Percentiles rank a stretch among this genome's conserved stretches.
Evolutionary conservation across 768 basidiomycete species (phyloP).

Genomic region (Phlebiopsis flavidoalba): DNA sequence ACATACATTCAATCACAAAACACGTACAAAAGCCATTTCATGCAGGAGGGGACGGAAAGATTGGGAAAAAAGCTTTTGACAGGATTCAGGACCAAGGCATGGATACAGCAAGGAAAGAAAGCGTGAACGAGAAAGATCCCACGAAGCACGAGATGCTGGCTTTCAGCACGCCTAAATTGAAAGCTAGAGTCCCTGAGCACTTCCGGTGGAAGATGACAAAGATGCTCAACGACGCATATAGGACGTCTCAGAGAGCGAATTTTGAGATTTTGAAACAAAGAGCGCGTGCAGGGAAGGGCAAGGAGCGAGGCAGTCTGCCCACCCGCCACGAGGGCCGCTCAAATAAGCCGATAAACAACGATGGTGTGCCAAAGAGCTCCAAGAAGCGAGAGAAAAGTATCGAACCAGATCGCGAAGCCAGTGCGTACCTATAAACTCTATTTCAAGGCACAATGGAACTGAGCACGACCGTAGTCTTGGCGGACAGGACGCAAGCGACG

Average conservation of each 20-base stretch:
- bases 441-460: neutral
- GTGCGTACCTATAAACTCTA: neutral
- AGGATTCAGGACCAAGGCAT: neutral
- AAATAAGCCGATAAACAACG: neutral
- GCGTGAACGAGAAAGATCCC: neutral
- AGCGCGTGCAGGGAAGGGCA: too few species aligned
- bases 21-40: slow-evolving; percentile 38
- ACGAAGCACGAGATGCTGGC: neutral
- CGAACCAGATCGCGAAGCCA: slow-evolving; percentile 7
- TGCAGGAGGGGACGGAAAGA: slow-evolving; percentile 30
- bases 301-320: neutral
- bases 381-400: slow-evolving; percentile 1
- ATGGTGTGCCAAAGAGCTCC: neutral
- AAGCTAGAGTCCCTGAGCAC: slow-evolving; percentile 7
- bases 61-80: slow-evolving; percentile 18
- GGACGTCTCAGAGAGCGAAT: too few species aligned
- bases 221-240: neutral
- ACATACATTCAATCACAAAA: slow-evolving; percentile 48
- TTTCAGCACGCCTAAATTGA: slow-evolving; percentile 18
- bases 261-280: too few species aligned
- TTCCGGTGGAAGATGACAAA: neutral
- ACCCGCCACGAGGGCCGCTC: neutral
- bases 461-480: slow-evolving; percentile 41
- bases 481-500: slow-evolving; percentile 63
- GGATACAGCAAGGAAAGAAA: neutral